phyloP scores from a whole-genome alignment of 2,329 filamentous ascomycete genomes.

The Fusarium virguliforme region DNA sequence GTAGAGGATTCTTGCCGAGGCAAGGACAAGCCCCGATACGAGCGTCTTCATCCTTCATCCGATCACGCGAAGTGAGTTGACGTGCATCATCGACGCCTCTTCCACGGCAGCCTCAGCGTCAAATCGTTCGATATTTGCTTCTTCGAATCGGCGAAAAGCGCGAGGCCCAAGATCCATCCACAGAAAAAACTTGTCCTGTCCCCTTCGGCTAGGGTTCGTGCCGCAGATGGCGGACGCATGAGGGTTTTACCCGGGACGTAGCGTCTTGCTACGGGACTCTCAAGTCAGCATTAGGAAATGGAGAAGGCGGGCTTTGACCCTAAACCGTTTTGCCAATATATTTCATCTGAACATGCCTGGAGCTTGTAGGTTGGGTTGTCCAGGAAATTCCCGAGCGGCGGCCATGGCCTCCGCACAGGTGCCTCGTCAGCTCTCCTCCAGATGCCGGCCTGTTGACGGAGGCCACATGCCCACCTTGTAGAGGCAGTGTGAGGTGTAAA shows the following conservation, averaged over 20 bases:
- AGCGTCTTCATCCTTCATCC: constrained; percentile 19
- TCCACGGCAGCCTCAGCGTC: constrained; percentile 17
- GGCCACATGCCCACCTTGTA: not conserved
- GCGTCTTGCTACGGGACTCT: constrained; percentile 3
- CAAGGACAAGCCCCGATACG: constrained; percentile 17
- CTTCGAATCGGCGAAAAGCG: constrained; percentile 12
- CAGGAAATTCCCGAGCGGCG: not conserved
- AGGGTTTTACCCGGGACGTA: constrained; percentile 1
- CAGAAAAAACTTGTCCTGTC: not conserved
- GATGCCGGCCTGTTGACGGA: not conserved
- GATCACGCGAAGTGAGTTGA: constrained; percentile 19
- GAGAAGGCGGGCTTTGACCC: constrained; percentile 10
- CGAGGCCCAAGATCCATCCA: constrained; percentile 23
- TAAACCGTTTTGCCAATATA: constrained; percentile 5
- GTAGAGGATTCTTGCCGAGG: constrained; percentile 12
- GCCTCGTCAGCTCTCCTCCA: not conserved
- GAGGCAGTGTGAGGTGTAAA: not conserved
- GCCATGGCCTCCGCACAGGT: not conserved
- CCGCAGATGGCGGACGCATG: constrained; percentile 15
- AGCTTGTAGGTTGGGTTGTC: constrained; percentile 4
- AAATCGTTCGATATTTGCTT: constrained; percentile 38
- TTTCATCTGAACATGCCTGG: constrained; percentile 14
- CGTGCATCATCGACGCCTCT: constrained; percentile 31
- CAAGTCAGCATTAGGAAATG: constrained; percentile 17
- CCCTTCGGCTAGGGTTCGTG: constrained; percentile 8